Base-by-base conservation (phyloP, 352 stramenopile genomes). In the Phytopythium boreale region DNA sequence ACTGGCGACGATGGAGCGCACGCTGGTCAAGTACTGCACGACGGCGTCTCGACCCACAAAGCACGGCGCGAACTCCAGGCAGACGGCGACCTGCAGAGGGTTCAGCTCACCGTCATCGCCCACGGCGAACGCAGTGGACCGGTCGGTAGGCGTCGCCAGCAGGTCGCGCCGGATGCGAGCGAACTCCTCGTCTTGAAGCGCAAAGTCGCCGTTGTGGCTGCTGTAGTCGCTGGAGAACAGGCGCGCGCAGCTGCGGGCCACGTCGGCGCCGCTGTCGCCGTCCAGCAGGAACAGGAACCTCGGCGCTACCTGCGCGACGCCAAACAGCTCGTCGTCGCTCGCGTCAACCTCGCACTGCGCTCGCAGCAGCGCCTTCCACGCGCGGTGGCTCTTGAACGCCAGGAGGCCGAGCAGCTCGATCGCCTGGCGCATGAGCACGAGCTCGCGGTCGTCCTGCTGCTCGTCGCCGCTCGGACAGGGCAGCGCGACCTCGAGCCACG, bases 21-120 rank as follows among this genome's bases (percentile, higher is more conserved):
- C 50, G 50, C 50, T 57, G 24, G 26, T 10, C 50, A 57, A 24
- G 50, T 57, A 57, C 50, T 36, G 12, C 12, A 22, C 15, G 26
- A 22, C 50, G 14, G 14, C 50, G 1, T 41, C 50, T 4, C 50
- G 26, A 9, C 50, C 50, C 24, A 57, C 50, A 27, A 57, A 57
- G 50, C 50, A 41, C 27, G 50, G 50, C 27, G 50, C 50, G 27
- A 57, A 57, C 50, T 57, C 50, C 7, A 57, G 26, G 50, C 50
- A 57, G 50, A 57, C 27, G 12, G 26, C 14, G 27, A 26, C 20
- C 26, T 5, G 14, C 7, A 6, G 27, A 6, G 50, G 26, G 14
- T 37, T 39, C 6, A 41, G 26, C 26, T 57, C 27, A 27, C 50
- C 50, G 27, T 14, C 24, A 1, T 57, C 50, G 15, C 26, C 9